Evolutionary conservation across 129 eudicot species (phyloP), one percentile per base, ranked within the genome.

Genomic region (Gnaphalium uliginosum): DNA sequence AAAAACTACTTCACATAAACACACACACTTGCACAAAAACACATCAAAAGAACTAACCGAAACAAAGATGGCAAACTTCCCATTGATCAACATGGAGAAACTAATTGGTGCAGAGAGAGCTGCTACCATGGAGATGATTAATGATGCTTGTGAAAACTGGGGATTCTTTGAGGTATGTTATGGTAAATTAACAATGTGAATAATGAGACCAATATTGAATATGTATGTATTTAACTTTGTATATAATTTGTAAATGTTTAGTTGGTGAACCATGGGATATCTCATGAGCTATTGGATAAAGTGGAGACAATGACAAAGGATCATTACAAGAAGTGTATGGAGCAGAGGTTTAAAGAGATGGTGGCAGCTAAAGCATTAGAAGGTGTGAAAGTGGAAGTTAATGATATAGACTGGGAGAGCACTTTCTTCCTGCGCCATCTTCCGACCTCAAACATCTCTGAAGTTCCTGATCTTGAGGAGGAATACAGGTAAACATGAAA

Each of bases 91-190:
- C 81, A 23, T 89, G 80, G 92, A 83, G 81, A 89, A 83, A 51
- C 78, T 89, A 15, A 79, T 85, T 83, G 96, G 96, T 37, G 90
- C 64, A 21, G 89, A 81, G 76, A 89, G 90, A 78, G 79, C 50
- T 39, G 67, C 71, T 46, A 76, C 81, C 37, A 76, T 87, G 92
- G 92, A 79, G 77, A 39, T 53, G 39, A 89, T 89, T 54, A 81
- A 89, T 14, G 92, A 89, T 81, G 96, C 92, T 61, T 87, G 92
- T 71, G 96, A 87, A 75, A 87, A 87, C 79, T 89, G 96, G 96
- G 96, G 96, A 4, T 89, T 89, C 76, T 87, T 89, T 83, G 92
- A 89, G 96, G 96, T 89, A 81, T 82, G 22, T 77, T 62, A 53
- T n/a, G 5, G 4, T 77, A 37, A 35, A 13, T 46, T 18, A 23